Percentiles rank a stretch among this genome's conserved stretches.
phyloP scores from a whole-genome alignment of 441 rosid genomes.

The Brassica balearica region DNA sequence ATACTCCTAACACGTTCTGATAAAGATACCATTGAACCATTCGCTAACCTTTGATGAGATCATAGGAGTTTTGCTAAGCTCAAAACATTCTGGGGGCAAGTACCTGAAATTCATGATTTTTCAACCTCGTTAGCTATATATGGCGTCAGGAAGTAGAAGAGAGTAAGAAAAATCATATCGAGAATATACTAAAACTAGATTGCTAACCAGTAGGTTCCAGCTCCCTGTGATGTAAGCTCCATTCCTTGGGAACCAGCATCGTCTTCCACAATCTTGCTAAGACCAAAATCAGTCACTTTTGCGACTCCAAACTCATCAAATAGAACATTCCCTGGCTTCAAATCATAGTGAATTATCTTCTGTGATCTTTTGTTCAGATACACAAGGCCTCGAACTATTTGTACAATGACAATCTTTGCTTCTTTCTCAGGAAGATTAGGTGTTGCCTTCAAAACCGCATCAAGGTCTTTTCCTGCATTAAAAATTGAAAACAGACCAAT shows the following conservation, averaged over 20 bases:
- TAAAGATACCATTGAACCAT: conserved; percentile 5
- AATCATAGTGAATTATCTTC: conserved; percentile 96
- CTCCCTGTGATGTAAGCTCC: conserved; percentile 99
- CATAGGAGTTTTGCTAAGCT: conserved; percentile 86
- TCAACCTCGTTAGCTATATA: conserved; percentile 14
- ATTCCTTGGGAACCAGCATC: conserved; percentile 96
- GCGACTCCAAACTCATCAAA: conserved; percentile 97
- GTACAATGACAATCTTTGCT: conserved; percentile 92
- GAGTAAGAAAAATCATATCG: conserved; percentile 2
- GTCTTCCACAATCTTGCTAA: conserved; percentile 96
- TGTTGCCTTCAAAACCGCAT: conserved; percentile 94
- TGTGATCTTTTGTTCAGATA: conserved; percentile 87
- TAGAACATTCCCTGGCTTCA: conserved; percentile 98
- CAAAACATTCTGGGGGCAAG: conserved; percentile 98
- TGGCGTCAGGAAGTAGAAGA: conserved; percentile 5
- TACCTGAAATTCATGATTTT: conserved; percentile 61
- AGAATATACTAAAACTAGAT: conserved; percentile 21
- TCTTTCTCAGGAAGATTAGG: conserved; percentile 93
- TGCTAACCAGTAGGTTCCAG: conserved; percentile 98
- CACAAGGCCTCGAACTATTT: conserved; percentile 95
- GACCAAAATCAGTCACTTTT: conserved; percentile 99
- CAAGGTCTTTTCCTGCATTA: conserved; percentile 93
- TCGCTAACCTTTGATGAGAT: conserved; percentile 92
- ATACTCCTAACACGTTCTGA: conserved; percentile 2
- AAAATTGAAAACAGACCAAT: conserved; percentile 17